Base-by-base conservation (phyloP, 2,329 filamentous ascomycete genomes). In the Zymoseptoria ardabiliae region DNA sequence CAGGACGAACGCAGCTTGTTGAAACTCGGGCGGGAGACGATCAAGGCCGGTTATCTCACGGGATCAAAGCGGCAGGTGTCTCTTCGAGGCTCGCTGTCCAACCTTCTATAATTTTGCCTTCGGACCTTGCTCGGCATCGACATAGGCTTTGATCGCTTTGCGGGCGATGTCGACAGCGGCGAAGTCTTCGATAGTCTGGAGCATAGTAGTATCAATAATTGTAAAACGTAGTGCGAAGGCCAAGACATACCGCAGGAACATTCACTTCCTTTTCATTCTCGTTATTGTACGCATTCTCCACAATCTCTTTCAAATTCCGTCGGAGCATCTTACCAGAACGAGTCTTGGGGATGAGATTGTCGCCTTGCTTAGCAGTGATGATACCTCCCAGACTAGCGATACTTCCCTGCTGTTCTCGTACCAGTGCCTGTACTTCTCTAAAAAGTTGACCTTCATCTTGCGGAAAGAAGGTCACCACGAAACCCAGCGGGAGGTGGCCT, bases 401-500 rank as follows among this genome's bases (percentile, higher is more conserved):
- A 21, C 89, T 85, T 7, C 92, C 92, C 57, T 97, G 94, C 69
- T 95, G 89, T 30, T 81, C 79, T 25, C 91, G 85, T 2, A 97
- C 87, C 2, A 86, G 80, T 28, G 74, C 76, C 66, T 94, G 90
- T 49, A 94, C 83, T 71, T 92, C 89, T 51, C 73, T 76, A 65
- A 83, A 78, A 13, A 85, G 74, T 53, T 76, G 35, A 45, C 11
- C 17, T 45, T 45, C 69, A 1, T 71, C 62, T 0, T 78, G 73
- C 4, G 81, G 80, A 9, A 82, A 82, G 0, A 81, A 76, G 19
- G 83, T 78, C 0, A 84, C 87, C 66, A 96, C 81, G 72, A 97
- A 96, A 10, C 91, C 92, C 69, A 97, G 96, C 0, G 92, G 92
- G 6, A 96, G 82, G 68, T 96, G 91, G 19, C 92, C 93, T 73